Evolutionary conservation across 2,329 filamentous ascomycete species (phyloP), one percentile per base, ranked within the genome.

Genomic region (Colletotrichum destructivum): DNA sequence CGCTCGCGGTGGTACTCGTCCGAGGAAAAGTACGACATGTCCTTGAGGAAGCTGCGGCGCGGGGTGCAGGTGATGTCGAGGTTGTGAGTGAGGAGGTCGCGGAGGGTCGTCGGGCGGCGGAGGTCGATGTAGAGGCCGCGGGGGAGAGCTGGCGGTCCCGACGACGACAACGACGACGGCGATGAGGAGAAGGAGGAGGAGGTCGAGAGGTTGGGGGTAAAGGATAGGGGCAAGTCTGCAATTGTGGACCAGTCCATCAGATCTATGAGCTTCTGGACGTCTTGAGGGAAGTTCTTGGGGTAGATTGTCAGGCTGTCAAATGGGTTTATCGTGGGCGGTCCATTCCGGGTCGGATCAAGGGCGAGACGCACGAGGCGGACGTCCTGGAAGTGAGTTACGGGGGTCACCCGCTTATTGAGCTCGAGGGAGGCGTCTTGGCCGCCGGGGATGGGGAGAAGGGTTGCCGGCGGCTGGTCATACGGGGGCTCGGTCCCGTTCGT

Each of bases 41-140:
- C 87, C 15, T 92, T 88, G 78, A 99, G 94, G 84, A 99, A 98
- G 2, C 90, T 92, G 49, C 96, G 92, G 3, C 93, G 92, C 0
- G 96, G 96, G 57, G 98, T 96, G 3, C 94, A 92, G 69, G 92
- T 95, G 75, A 99, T 92, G 81, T 99, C 96, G 21, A 98, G 87
- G 76, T 95, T 93, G 78, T 97, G 91, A 3, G 90, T 91, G 6
- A 99, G 85, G 0, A 99, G 88, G 52, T 89, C 86, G 38, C 96
- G 90, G 1, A 98, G 82, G 0, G 95, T 97, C 75, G 79, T 82
- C 8, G 52, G 15, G n/a, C 26, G 31, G 73, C 78, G 78, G 69
- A 81, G 72, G 4, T 86, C 77, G 72, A 83, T 76, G 77, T 81
- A 78, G 71, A 86, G 75, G 76, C 80, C 66, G 73, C 70, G 52